Conservation (phyloP, 805 yeast species). For the Yamadazyma insecticola region DNA sequence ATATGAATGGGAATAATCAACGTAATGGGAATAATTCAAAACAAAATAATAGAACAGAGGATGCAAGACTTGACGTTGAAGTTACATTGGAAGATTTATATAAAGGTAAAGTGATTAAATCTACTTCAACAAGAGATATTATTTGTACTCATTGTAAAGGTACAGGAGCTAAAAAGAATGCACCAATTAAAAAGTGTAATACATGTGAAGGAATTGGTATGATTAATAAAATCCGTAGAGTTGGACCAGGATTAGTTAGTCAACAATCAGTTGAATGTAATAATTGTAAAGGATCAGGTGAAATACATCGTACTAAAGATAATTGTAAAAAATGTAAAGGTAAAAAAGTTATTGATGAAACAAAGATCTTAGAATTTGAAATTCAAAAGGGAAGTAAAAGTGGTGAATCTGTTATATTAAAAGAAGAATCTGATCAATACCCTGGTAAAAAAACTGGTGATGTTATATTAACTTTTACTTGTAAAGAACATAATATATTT, state of each 20-base stretch:
- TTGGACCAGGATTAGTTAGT: constrained; percentile 74
- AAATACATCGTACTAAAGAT: constrained; percentile 56
- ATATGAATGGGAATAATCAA: constrained; percentile 36
- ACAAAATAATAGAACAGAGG: constrained; percentile 46
- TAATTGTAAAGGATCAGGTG: constrained; percentile 70
- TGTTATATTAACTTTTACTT: constrained; percentile 58
- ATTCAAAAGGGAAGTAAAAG: constrained; percentile 67
- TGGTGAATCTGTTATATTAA: constrained; percentile 56
- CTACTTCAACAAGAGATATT: constrained; percentile 65
- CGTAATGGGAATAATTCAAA: constrained; percentile 15
- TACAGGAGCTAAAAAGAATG: constrained; percentile 62
- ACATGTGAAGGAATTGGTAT: constrained; percentile 72
- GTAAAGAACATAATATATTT: constrained; percentile 46
- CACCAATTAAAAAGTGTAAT: constrained; percentile 53
- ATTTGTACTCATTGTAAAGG: constrained; percentile 75
- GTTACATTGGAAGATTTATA: constrained; percentile 71
- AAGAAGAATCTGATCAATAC: constrained; percentile 73
- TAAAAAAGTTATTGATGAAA: constrained; percentile 52
- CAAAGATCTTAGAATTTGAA: constrained; percentile 70
- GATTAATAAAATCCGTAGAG: constrained; percentile 53
- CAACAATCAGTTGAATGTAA: constrained; percentile 58
- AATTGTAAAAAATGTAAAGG: constrained; percentile 78
- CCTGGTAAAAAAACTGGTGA: constrained; percentile 76
- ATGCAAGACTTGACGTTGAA: constrained; percentile 61
- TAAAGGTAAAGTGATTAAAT: constrained; percentile 75